A percentile compares a stretch with the other conserved stretches of the same genome.
These are phyloP conservation scores for Clathrus columnatus DNA, from an alignment of 768 basidiomycete species.

Conservation along the genomic window DNA sequence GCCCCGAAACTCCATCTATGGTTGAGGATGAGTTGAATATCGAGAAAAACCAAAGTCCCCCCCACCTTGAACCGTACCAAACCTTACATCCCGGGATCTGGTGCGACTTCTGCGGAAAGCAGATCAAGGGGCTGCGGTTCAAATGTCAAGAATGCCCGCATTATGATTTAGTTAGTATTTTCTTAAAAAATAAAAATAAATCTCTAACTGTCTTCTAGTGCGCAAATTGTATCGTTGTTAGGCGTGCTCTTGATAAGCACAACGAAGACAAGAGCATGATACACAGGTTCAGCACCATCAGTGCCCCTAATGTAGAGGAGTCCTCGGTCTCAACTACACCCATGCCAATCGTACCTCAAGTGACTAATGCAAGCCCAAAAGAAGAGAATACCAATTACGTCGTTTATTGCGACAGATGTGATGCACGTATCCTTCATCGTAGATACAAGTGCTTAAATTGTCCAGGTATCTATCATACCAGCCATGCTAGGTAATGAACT, in stretches of 20 bases:
- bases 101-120: conserved; percentile 21
- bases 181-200: background rate
- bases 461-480: conserved; percentile 34
- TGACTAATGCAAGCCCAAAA: conserved; percentile 11
- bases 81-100: conserved; percentile 15
- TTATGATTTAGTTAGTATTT: conserved; percentile 17
- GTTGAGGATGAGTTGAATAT: background rate
- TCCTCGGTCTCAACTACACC: background rate
- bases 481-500: background rate
- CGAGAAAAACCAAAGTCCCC: conserved; percentile 7
- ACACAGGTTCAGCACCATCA: conserved; percentile 6
- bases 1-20: conserved; percentile 4
- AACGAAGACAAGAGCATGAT: conserved; percentile 6
- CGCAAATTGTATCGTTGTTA: conserved; percentile 10
- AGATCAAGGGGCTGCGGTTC: conserved; percentile 21
- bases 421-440: conserved; percentile 46
- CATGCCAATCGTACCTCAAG: background rate
- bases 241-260: conserved; percentile 6
- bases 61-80: background rate
- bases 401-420: conserved; percentile 62
- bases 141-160: conserved; percentile 19
- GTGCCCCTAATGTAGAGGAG: background rate
- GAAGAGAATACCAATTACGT: conserved; percentile 38
- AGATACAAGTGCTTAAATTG: conserved; percentile 81
- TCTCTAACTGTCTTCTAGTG: conserved; percentile 7